A percentile compares a stretch with the other conserved stretches of the same genome.
Evolutionary conservation across 148 eudicot genomes (phyloP).

Genomic region (Fagopyrum esculentum): DNA sequence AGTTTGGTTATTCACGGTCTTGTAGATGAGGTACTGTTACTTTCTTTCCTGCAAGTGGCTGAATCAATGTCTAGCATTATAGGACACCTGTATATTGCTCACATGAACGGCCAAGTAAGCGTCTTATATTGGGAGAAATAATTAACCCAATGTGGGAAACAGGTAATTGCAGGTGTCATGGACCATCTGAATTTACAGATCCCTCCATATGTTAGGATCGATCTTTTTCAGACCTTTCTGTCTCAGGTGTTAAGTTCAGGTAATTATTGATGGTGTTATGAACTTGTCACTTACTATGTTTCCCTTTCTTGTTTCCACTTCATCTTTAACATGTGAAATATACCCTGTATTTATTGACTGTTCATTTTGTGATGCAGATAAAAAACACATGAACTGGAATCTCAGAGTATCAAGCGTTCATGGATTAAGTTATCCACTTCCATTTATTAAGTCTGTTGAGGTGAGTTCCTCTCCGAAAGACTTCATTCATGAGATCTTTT

Average conservation of each 20-base stretch:
- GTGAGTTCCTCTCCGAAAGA: slow-evolving; percentile 26
- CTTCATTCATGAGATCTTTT: background rate
- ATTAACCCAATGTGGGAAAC: slow-evolving; percentile 20
- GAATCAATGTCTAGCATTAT: background rate
- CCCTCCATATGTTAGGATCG: slow-evolving; percentile 84
- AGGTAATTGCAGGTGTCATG: slow-evolving; percentile 86
- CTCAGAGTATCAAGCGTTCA: slow-evolving; percentile 70
- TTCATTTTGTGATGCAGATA: slow-evolving; percentile 39
- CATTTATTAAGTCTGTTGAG: slow-evolving; percentile 68
- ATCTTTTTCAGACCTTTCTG: slow-evolving; percentile 62
- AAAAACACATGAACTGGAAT: slow-evolving; percentile 75
- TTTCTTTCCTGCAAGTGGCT: background rate
- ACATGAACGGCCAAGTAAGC: background rate
- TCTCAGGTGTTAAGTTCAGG: slow-evolving; percentile 67
- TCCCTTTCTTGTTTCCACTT: background rate
- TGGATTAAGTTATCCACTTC: slow-evolving; percentile 71
- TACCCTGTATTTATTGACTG: background rate
- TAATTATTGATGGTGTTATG: slow-evolving; percentile 17
- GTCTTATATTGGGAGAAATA: background rate
- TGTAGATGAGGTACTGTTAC: slow-evolving; percentile 65
- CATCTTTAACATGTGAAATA: background rate
- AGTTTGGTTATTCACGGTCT: slow-evolving; percentile 76
- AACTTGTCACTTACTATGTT: background rate
- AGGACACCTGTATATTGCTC: background rate
- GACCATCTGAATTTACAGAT: slow-evolving; percentile 52